phyloP scores from a whole-genome alignment of 768 basidiomycete genomes.

The Mycena haematopus region DNA sequence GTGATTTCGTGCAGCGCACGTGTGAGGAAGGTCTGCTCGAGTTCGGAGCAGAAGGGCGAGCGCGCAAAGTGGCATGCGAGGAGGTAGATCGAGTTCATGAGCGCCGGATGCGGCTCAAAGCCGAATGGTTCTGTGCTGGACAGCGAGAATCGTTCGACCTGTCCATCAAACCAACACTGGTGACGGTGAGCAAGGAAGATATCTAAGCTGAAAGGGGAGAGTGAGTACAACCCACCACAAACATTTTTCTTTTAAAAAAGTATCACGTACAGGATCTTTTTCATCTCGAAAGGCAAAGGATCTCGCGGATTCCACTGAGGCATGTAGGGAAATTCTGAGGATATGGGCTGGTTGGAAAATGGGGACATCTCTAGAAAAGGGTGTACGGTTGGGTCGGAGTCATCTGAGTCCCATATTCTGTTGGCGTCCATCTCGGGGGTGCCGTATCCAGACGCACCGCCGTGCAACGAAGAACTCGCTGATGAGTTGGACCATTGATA shows the following conservation, averaged over 20 bases:
- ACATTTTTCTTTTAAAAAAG: no score
- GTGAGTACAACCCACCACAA: conserved; percentile 13
- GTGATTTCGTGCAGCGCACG: conserved; percentile 58
- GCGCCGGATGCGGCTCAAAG: conserved; percentile 57
- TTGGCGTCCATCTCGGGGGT: conserved; percentile 21
- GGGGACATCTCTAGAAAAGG: conserved; percentile 30
- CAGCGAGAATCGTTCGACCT: conserved; percentile 50
- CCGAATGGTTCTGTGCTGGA: conserved; percentile 38
- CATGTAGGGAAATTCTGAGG: conserved; percentile 32
- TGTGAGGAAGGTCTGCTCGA: conserved; percentile 56
- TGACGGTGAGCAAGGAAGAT: conserved; percentile 62
- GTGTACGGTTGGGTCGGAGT: conserved; percentile 21
- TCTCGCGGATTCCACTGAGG: conserved; percentile 36
- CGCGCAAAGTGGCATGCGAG: conserved; percentile 62
- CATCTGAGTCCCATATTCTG: conserved; percentile 11
- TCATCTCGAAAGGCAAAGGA: conserved; percentile 42
- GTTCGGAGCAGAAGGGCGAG: conserved; percentile 44
- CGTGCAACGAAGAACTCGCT: conserved; percentile 24
- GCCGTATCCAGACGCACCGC: conserved; percentile 24
- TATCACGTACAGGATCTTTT: conserved; percentile 45
- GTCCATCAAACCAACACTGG: conserved; percentile 64
- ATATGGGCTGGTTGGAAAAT: conserved; percentile 24
- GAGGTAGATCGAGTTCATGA: conserved; percentile 67
- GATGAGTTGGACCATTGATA: conserved; percentile 28
- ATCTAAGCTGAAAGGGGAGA: conserved; percentile 52